These are phyloP conservation scores for Hypoxylon intermedium DNA, from an alignment of 495 filamentous ascomycete species.

Conservation along the genomic window DNA sequence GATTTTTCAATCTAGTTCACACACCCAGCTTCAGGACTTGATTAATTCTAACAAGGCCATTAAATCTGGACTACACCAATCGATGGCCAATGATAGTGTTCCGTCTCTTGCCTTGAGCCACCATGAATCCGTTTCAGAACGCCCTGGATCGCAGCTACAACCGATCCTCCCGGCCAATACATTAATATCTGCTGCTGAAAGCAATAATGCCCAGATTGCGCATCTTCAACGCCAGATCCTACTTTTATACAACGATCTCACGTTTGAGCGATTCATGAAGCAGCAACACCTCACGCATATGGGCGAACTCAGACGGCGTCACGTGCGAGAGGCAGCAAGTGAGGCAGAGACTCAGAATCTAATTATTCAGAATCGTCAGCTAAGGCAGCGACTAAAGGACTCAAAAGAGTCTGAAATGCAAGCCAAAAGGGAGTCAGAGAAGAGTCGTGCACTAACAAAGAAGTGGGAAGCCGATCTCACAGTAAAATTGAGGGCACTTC, in stretches of 20 bases:
- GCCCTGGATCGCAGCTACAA: constrained; percentile 28
- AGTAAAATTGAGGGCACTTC: constrained; percentile 62
- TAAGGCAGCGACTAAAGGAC: constrained; percentile 71
- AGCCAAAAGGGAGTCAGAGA: constrained; percentile 69
- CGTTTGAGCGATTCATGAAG: constrained; percentile 78
- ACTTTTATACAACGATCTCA: constrained; percentile 74
- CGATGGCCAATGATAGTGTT: constrained; percentile 58
- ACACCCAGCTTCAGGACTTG: constrained; percentile 61
- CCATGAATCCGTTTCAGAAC: constrained; percentile 48
- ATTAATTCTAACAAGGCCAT: constrained; percentile 59
- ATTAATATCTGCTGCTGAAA: constrained; percentile 20
- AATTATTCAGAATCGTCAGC: constrained; percentile 72
- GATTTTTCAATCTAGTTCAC: constrained; percentile 51
- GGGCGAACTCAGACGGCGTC: constrained; percentile 70
- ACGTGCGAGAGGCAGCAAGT: constrained; percentile 70
- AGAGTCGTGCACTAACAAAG: constrained; percentile 68
- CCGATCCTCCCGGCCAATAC: constrained; percentile 20
- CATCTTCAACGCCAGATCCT: constrained; percentile 70
- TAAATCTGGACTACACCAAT: constrained; percentile 60
- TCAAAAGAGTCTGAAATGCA: constrained; percentile 67
- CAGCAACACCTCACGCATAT: constrained; percentile 78
- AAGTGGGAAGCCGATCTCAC: constrained; percentile 73
- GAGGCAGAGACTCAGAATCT: constrained; percentile 80
- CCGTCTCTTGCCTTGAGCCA: constrained; percentile 54
- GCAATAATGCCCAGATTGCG: constrained; percentile 53